These are phyloP conservation scores for Perilla frutescens DNA, from an alignment of 257 asterid species.

Conservation along the genomic window DNA sequence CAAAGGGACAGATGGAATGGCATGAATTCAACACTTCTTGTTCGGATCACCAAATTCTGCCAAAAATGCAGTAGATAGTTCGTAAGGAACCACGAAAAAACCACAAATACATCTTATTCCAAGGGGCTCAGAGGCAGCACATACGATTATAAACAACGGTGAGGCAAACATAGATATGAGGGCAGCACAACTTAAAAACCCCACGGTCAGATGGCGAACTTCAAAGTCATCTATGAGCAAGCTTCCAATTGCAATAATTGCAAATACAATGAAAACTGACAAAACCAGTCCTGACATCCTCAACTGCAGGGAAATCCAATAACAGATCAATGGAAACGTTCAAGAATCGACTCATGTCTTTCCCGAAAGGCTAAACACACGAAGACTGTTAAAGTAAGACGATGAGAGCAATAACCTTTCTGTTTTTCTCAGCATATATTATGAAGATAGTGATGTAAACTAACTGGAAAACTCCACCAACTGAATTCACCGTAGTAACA, in stretches of 20 bases:
- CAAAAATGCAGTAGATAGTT: constrained; percentile 4
- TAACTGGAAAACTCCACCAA: constrained; percentile 60
- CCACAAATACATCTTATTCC: neutral
- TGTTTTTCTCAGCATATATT: constrained; percentile 45
- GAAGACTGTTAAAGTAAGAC: neutral
- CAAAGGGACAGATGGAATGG: constrained; percentile 68
- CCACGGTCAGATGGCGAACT: constrained; percentile 50
- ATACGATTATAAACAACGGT: constrained; percentile 62
- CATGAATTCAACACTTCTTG: constrained; percentile 71
- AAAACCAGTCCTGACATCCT: constrained; percentile 56
- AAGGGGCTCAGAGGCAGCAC: constrained; percentile 30
- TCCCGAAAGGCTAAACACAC: neutral
- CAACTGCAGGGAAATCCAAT: constrained; percentile 44
- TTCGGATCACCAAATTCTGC: constrained; percentile 66
- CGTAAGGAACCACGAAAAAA: neutral
- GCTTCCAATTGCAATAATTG: constrained; percentile 49
- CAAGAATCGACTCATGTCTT: neutral
- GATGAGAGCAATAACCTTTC: constrained; percentile 45
- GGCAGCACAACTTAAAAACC: constrained; percentile 58
- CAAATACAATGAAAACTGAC: constrained; percentile 49
- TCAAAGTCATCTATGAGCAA: constrained; percentile 48
- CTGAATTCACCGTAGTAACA: constrained; percentile 64
- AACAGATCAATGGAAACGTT: neutral
- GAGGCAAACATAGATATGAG: constrained; percentile 78
- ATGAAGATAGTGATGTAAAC: constrained; percentile 57